phyloP scores from a whole-genome alignment of 768 basidiomycete species.

The Kwoniella shandongensis region DNA sequence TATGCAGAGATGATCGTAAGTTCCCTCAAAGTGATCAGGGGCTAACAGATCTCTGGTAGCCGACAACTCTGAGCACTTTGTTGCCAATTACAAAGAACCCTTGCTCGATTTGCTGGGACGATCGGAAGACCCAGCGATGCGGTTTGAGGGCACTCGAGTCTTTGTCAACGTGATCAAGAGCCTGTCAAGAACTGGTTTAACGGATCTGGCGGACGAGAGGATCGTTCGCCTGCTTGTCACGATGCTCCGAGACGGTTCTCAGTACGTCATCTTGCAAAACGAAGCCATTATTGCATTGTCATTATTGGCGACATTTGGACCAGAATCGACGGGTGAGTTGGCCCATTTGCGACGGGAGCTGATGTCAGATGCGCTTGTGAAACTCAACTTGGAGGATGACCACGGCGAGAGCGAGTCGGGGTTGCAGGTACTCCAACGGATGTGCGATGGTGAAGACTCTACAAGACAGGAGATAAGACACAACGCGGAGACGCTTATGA shows the following conservation, averaged over 20 bases:
- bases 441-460: no score
- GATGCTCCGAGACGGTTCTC: slow-evolving; percentile 72
- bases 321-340: no score
- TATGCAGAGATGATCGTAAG: slow-evolving; percentile 73
- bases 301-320: slow-evolving; percentile 61
- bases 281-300: slow-evolving; percentile 84
- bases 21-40: not conserved
- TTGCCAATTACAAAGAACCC: slow-evolving; percentile 60
- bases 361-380: no score
- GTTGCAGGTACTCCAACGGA: no score
- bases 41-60: slow-evolving; percentile 19
- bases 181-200: slow-evolving; percentile 59
- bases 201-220: slow-evolving; percentile 59
- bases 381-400: no score
- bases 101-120: slow-evolving; percentile 74
- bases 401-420: no score
- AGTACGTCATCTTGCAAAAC: slow-evolving; percentile 81
- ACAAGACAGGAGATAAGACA: no score
- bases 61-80: slow-evolving; percentile 55
- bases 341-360: no score
- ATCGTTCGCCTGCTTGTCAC: slow-evolving; percentile 66
- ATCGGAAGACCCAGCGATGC: slow-evolving; percentile 75
- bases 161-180: slow-evolving; percentile 76
- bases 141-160: slow-evolving; percentile 86
- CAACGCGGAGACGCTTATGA: no score